Conservation (phyloP, 169 alveolate genomes). For the Plasmodium berghei region DNA sequence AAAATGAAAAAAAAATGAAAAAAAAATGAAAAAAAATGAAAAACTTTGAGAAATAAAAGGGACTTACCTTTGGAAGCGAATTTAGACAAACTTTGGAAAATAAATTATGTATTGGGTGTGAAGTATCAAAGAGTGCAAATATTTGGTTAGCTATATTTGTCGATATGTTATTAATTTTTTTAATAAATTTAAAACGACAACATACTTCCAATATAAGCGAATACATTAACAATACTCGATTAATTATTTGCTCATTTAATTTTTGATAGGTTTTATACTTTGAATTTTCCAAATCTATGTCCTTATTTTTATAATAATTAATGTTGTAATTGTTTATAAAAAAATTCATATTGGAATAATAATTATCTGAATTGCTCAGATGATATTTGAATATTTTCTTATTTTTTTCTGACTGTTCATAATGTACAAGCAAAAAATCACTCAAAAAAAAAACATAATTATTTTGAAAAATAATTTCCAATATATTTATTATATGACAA, state of each 20-base stretch:
- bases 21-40: not conserved
- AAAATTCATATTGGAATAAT: constrained; percentile 27
- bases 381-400: constrained; percentile 10
- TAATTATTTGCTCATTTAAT: constrained; percentile 24
- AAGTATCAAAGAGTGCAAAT: constrained; percentile 40
- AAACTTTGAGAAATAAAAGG: not conserved
- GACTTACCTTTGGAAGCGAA: constrained; percentile 33
- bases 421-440: constrained; percentile 50
- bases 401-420: constrained; percentile 47
- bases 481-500: constrained; percentile 23
- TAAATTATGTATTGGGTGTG: constrained; percentile 17
- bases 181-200: constrained; percentile 13
- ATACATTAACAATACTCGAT: constrained; percentile 28
- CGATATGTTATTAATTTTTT: constrained; percentile 11
- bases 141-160: constrained; percentile 48
- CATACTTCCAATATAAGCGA: constrained; percentile 9
- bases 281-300: not conserved
- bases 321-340: constrained; percentile 22
- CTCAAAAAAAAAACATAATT: constrained; percentile 62
- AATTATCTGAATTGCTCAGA: constrained; percentile 44
- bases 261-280: constrained; percentile 14
- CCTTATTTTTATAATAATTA: constrained; percentile 16
- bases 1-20: not conserved
- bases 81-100: constrained; percentile 29
- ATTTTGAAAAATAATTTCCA: constrained; percentile 36